Percentiles rank a stretch among this genome's conserved stretches.
phyloP scores from a whole-genome alignment of 345 rosid species.

The Acer yangbiense region DNA sequence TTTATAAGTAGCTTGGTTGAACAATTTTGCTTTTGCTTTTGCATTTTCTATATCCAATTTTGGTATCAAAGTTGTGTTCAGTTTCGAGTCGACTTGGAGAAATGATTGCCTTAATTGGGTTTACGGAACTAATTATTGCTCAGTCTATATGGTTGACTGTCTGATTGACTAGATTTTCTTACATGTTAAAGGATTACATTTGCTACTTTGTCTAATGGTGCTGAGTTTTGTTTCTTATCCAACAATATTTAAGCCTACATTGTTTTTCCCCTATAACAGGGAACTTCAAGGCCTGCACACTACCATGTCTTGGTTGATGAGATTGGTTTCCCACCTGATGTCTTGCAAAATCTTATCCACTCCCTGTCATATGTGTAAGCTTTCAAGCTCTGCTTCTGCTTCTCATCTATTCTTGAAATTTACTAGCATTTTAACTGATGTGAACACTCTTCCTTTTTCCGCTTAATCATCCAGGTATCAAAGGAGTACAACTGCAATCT shows the following conservation, averaged over 20 bases:
- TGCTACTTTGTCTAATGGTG: neutral
- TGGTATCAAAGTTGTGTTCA: neutral
- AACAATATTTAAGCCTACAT: neutral
- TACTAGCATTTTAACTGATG: conserved; percentile 3
- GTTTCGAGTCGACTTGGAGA: neutral
- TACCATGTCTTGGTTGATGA: conserved; percentile 83
- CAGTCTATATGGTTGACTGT: neutral
- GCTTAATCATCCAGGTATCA: conserved; percentile 55
- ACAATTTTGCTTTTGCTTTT: neutral
- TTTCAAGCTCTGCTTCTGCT: conserved; percentile 14
- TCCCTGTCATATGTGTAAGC: conserved; percentile 85
- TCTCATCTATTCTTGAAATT: conserved; percentile 7
- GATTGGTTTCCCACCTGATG: conserved; percentile 76
- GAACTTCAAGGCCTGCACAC: conserved; percentile 92
- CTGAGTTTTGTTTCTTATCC: neutral
- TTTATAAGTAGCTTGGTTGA: neutral
- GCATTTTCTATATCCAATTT: neutral
- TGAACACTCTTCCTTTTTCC: neutral
- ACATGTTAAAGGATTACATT: neutral
- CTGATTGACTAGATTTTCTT: neutral
- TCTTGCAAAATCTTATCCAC: conserved; percentile 69
- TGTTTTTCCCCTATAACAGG: conserved; percentile 35
- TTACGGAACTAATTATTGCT: neutral
- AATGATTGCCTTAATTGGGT: neutral
- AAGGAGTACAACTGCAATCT: conserved; percentile 78